A percentile compares a stretch with the other conserved stretches of the same genome.
phyloP scores from a whole-genome alignment of 2,329 filamentous ascomycete genomes.

The Metarhizium guizhouense region DNA sequence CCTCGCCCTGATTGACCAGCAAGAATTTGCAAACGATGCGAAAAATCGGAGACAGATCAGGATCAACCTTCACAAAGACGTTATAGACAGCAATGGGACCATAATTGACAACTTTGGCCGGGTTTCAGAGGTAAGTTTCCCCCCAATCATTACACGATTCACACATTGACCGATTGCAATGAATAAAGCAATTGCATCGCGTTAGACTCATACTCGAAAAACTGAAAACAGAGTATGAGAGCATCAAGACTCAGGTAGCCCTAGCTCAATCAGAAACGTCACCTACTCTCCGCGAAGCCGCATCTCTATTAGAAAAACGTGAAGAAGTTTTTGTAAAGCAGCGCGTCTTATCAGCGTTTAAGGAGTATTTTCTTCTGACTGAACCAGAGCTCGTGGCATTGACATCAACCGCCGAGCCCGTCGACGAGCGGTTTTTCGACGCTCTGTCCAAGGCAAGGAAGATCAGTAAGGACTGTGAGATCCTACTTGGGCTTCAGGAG shows the following conservation, averaged over 20 bases:
- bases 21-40: conserved; percentile 62
- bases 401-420: conserved; percentile 70
- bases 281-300: conserved; percentile 69
- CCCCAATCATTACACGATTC: neutral
- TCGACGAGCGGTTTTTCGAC: conserved; percentile 78
- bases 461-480: conserved; percentile 80
- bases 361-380: conserved; percentile 72
- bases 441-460: conserved; percentile 71
- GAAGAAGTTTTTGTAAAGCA: conserved; percentile 72
- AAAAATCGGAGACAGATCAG: conserved; percentile 73
- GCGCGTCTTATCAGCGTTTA: conserved; percentile 67
- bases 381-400: conserved; percentile 70
- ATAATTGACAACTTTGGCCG: conserved; percentile 82
- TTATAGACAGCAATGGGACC: conserved; percentile 85
- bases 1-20: conserved; percentile 65
- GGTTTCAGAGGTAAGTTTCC: conserved; percentile 67
- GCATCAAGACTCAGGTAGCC: conserved; percentile 70
- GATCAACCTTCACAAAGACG: conserved; percentile 79
- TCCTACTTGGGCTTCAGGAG: conserved; percentile 82
- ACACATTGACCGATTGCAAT: conserved; percentile 17
- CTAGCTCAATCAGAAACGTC: conserved; percentile 67
- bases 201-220: conserved; percentile 72
- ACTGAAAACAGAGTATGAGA: conserved; percentile 70
- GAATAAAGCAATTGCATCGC: conserved; percentile 66
- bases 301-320: conserved; percentile 62